A percentile compares a stretch with the other conserved stretches of the same genome.
These are phyloP conservation scores for Salix purpurea DNA, from an alignment of 345 rosid genomes.

Conservation along the genomic window DNA sequence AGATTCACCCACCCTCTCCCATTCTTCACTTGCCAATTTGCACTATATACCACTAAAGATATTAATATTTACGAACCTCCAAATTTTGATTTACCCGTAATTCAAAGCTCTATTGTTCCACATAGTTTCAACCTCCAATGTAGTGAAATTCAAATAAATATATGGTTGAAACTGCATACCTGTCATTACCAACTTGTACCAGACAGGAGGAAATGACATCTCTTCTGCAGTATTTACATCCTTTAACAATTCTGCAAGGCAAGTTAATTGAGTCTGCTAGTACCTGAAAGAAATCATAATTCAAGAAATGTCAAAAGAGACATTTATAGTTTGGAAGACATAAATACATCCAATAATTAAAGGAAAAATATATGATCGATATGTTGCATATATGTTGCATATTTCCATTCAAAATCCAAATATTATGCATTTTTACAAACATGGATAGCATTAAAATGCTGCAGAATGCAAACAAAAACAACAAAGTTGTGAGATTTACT, in stretches of 20 bases:
- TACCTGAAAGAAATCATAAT: constrained; percentile 6
- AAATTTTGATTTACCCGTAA: not conserved
- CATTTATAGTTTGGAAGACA: not conserved
- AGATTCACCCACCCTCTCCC: not conserved
- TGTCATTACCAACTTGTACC: constrained; percentile 22
- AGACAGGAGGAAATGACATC: constrained; percentile 23
- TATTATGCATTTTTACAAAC: not conserved
- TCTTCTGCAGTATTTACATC: constrained; percentile 27
- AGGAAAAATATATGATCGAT: not conserved
- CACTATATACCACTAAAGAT: not conserved
- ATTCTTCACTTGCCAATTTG: not conserved
- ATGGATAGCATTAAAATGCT: not conserved
- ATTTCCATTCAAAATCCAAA: not conserved
- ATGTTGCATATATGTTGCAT: not conserved
- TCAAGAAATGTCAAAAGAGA: not conserved
- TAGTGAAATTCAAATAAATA: no score
- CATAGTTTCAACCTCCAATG: not conserved
- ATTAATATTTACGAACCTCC: not conserved
- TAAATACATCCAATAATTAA: not conserved
- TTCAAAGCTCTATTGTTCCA: not conserved
- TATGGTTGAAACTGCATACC: constrained; percentile 3
- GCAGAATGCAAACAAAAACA: not conserved
- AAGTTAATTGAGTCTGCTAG: constrained; percentile 28
- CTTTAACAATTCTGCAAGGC: constrained; percentile 32
- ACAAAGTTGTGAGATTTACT: constrained; percentile 5